Base-by-base conservation (phyloP, 2,329 filamentous ascomycete genomes). In the Fusarium dlaminii region DNA sequence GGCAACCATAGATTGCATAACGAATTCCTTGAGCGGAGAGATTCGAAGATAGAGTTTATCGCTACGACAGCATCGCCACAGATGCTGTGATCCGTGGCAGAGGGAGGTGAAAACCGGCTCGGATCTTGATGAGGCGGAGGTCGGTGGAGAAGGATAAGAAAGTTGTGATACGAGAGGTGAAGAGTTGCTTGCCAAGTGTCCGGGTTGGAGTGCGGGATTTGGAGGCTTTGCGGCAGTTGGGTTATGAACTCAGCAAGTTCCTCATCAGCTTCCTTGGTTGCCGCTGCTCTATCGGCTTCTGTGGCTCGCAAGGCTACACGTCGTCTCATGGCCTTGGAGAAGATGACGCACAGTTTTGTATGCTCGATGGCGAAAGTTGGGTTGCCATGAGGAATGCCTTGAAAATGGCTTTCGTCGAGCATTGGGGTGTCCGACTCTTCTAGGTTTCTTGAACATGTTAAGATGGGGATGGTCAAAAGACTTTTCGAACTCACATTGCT, bases 401-500 rank as follows among this genome's bases (percentile, higher is more conserved):
- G 81, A 59, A 88, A 88, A 77, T 88, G 83, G 6, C 81, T 81
- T 17, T 77, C 76, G 9, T 82, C 82, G 37, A 88, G 81, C 27
- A 82, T 81, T 20, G 83, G 83, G 5, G 87, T 84, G 75, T 89
- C 87, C 18, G 83, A 87, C 63, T 89, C 87, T 51, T 88, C 86
- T 14, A 87, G 77, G 62, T 86, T 85, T 66, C 81, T 81, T 52
- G 30, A n/a, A 24, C 32, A 22, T 20, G 36, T 57, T 45, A 58
- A 10, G 49, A 34, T 20, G 39, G 20, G 40, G 36, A 36, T 34
- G 27, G 17, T 20, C n/a, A 27, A 20, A 30, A 34, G 57, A 24
- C 22, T 49, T 42, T 17, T 29, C 17, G n/a, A 24, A 78, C 80
- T 77, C 60, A 81, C 80, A 89, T 86, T 27, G 86, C 84, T 74